Conservation (phyloP, 805 yeast genomes). For the Lachancea kluyveri region DNA sequence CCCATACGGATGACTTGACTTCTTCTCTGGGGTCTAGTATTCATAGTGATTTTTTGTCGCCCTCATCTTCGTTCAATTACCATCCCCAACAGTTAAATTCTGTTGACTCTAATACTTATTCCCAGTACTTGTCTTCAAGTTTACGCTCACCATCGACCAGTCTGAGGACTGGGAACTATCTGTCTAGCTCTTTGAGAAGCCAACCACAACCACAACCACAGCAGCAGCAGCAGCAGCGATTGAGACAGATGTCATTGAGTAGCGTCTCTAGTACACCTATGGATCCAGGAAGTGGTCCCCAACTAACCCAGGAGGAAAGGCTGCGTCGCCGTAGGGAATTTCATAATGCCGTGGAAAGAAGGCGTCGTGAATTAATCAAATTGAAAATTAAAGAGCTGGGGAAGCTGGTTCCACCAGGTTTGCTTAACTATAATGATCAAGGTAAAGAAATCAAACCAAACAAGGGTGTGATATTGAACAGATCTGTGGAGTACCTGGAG, state of each 20-base stretch:
- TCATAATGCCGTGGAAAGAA: conserved; percentile 90
- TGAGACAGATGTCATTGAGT: conserved; percentile 30
- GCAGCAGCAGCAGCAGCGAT: too few species aligned
- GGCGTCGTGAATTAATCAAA: conserved; percentile 86
- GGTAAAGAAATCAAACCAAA: conserved; percentile 73
- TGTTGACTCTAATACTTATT: conserved; percentile 8
- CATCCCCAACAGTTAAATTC: conserved; percentile 21
- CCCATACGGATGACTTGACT: conserved; percentile 22
- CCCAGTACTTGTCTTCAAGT: conserved; percentile 16
- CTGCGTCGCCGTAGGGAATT: conserved; percentile 75
- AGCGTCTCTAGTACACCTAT: conserved; percentile 35
- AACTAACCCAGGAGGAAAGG: conserved; percentile 49
- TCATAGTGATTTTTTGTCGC: conserved; percentile 19
- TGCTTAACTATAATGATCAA: conserved; percentile 41
- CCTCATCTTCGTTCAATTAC: conserved; percentile 24
- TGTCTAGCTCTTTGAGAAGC: conserved; percentile 27
- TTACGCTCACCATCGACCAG: conserved; percentile 31
- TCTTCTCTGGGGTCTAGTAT: conserved; percentile 28
- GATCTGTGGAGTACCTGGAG: conserved; percentile 73
- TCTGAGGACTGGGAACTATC: conserved; percentile 25
- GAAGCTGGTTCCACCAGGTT: conserved; percentile 68
- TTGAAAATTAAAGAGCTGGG: conserved; percentile 84
- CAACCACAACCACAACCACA: conserved; percentile 24
- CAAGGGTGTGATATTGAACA: conserved; percentile 69
- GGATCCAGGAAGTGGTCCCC: conserved; percentile 16